Conservation (phyloP, 805 yeast genomes). For the Cyberlindnera japonica region DNA sequence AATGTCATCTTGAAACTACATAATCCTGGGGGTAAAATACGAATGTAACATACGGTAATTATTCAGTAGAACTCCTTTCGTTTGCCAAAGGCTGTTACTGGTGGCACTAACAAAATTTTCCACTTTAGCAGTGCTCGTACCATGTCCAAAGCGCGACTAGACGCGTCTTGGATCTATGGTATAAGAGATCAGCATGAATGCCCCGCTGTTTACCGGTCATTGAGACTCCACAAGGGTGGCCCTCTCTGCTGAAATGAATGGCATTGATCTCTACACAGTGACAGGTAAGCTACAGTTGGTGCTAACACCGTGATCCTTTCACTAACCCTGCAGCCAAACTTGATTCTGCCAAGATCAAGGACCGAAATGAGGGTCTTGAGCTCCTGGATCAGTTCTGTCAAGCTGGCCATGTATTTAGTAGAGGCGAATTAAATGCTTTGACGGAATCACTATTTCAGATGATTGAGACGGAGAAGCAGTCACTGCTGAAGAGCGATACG, state of each 20-base stretch:
- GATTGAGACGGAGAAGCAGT: slow-evolving; percentile 35
- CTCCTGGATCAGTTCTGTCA: slow-evolving; percentile 31
- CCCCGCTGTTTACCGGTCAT: too few relatives aligned
- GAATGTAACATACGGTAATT: slow-evolving; percentile 24
- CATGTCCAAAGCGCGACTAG: not conserved
- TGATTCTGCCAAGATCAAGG: slow-evolving; percentile 49
- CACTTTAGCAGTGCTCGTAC: slow-evolving; percentile 6
- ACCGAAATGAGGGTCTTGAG: slow-evolving; percentile 48
- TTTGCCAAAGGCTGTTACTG: not conserved
- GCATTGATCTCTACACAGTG: slow-evolving; percentile 11
- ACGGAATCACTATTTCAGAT: slow-evolving; percentile 29
- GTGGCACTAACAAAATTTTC: slow-evolving; percentile 6
- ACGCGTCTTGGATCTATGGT: not conserved
- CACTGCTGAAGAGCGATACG: slow-evolving; percentile 27
- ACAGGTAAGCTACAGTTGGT: slow-evolving; percentile 7
- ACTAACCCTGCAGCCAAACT: slow-evolving; percentile 28
- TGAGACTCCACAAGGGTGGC: too few relatives aligned
- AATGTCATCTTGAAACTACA: slow-evolving; percentile 28
- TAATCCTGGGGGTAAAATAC: slow-evolving; percentile 20
- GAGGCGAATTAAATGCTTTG: slow-evolving; percentile 23
- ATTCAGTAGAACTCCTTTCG: not conserved
- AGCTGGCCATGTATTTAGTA: slow-evolving; percentile 24
- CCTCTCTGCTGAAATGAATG: too few relatives aligned
- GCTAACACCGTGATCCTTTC: not conserved
- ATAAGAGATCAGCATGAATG: too few relatives aligned